Evolutionary conservation across 306 rosid species (phyloP), one percentile per base, ranked within the genome.

Genomic region (Acacia acuminata): DNA sequence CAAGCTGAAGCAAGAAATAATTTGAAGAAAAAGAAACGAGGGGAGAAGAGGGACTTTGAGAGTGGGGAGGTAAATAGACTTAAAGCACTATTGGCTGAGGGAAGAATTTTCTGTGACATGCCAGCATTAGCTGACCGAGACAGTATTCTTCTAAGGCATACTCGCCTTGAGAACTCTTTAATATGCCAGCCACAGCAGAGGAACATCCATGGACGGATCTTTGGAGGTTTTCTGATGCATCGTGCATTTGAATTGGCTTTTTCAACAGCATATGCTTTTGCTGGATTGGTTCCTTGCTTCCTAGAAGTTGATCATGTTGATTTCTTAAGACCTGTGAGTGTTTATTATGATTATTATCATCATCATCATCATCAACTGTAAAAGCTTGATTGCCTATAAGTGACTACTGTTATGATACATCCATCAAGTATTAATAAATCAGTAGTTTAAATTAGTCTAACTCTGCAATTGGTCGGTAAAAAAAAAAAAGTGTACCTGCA

Each of bases 141-240:
- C 89, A 95, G 97, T 88, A 95, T 95, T 89, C 97, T 95, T 83
- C 89, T 92, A 34, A 89, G 88, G 84, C 92, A 95, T 82, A 93
- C 98, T 12, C 61, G 89, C 81, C 94, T 93, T 3, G 98, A 93
- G 77, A 95, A 90, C 82, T 85, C 98, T 32, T 86, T 96, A 73
- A 86, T 96, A 73, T 96, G 99, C 88, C 98, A 94, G 72, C 97
- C 99, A 19, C 99, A 96, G 79, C 99, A 94, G 83, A 91, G 99
- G 88, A 96, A 96, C 86, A 92, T 96, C 55, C 94, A 96, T 77
- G 99, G 99, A 79, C 90, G 98, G 79, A 92, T 96, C 80, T 96
- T 96, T 15, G 99, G 99, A 83, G 98, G 99, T 58, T 94, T 96
- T 84, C 73, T 96, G 87, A 92, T 96, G 99, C 98, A 96, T 81